Conservation (phyloP, 1,284 basidiomycete genomes). For the Moniliophthora roreri region DNA sequence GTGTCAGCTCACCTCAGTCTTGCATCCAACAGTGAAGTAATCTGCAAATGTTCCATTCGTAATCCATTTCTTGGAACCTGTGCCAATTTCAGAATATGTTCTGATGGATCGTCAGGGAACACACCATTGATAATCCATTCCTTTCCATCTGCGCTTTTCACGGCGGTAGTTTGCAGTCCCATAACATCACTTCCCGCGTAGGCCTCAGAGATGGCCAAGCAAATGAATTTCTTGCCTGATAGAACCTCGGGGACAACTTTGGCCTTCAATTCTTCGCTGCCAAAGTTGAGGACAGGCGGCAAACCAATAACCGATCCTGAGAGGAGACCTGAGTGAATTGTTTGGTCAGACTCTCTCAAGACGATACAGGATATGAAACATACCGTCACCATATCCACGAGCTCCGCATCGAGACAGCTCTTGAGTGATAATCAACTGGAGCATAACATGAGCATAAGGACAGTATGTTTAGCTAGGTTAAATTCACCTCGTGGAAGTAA, state of each 20-base stretch:
- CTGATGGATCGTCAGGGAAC: background rate
- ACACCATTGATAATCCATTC: constrained; percentile 82
- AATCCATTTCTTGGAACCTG: constrained; percentile 74
- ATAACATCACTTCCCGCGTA: constrained; percentile 92
- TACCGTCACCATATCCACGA: constrained; percentile 72
- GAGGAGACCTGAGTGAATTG: constrained; percentile 68
- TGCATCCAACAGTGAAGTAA: constrained; percentile 72
- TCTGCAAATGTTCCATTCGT: constrained; percentile 77
- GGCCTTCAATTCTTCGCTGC: constrained; percentile 73
- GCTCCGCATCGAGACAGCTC: constrained; percentile 75
- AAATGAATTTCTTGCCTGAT: constrained; percentile 76
- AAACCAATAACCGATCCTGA: constrained; percentile 80
- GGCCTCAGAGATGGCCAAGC: constrained; percentile 85
- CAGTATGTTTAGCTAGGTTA: background rate
- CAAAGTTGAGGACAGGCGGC: constrained; percentile 85
- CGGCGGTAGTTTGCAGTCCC: constrained; percentile 80
- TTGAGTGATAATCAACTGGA: constrained; percentile 82
- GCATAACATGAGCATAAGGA: background rate
- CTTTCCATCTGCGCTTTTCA: constrained; percentile 81
- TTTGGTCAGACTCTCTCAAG: too few relatives aligned
- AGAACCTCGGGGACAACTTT: constrained; percentile 82
- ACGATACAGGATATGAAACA: background rate
- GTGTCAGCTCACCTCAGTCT: constrained; percentile 46
- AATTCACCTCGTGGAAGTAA: constrained; percentile 76
- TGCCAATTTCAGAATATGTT: background rate